phyloP scores from a whole-genome alignment of 306 rosid species.

The Lathyrus tuberosus region DNA sequence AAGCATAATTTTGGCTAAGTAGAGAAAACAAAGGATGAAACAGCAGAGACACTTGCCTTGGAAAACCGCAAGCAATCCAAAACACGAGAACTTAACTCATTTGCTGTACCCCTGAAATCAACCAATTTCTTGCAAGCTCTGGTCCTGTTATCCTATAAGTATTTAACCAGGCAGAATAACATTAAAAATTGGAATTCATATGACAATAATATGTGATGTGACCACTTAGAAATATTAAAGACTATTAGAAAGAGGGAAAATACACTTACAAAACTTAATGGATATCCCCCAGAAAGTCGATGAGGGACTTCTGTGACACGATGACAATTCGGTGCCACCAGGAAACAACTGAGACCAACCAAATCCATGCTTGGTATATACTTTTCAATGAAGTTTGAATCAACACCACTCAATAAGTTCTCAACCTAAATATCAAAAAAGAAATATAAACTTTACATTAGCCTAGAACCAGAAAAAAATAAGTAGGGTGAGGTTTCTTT shows the following conservation, averaged over 20 bases:
- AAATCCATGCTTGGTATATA: constrained; percentile 59
- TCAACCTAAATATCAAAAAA: constrained; percentile 65
- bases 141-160: constrained; percentile 78
- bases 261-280: constrained; percentile 68
- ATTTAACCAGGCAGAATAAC: constrained; percentile 42
- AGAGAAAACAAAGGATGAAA: constrained; percentile 27
- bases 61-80: constrained; percentile 83
- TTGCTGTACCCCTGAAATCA: constrained; percentile 78
- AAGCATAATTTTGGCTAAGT: constrained; percentile 28
- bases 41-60: constrained; percentile 59
- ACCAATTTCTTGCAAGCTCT: constrained; percentile 73
- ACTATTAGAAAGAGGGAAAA: constrained; percentile 26
- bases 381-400: constrained; percentile 58
- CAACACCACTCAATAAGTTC: constrained; percentile 66
- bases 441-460: constrained; percentile 14
- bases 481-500: neutral
- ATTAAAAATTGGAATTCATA: constrained; percentile 37
- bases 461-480: constrained; percentile 27
- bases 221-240: constrained; percentile 28
- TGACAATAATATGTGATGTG: constrained; percentile 1
- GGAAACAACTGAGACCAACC: constrained; percentile 60
- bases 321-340: constrained; percentile 84
- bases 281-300: constrained; percentile 62
- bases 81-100: constrained; percentile 78
- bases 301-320: constrained; percentile 74